Evolutionary conservation across 2,329 filamentous ascomycete species (phyloP), one percentile per base, ranked within the genome.

Genomic region (Aspergillus niger): DNA sequence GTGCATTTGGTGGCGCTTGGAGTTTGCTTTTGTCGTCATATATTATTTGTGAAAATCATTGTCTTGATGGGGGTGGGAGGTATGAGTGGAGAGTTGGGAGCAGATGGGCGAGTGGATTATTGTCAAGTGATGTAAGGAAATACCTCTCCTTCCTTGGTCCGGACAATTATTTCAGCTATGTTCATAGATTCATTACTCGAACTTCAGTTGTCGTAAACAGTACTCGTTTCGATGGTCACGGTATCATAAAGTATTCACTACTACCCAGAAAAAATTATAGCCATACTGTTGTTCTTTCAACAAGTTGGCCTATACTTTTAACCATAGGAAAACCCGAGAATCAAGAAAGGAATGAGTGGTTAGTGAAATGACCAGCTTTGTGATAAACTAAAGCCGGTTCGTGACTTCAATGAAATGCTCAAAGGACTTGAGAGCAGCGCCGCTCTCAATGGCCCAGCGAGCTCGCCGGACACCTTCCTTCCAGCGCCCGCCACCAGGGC

Each of bases 401-500:
- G 91, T 96, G 36, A 91, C 86, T 61, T 94, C 86, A 39, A 96
- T 92, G 79, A 97, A 98, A 22, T 83, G 82, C 59, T 88, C 82
- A 87, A 95, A 94, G 78, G 92, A 88, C 73, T 82, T 88, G 82
- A 91, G 88, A n/a, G 94, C 91, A 74, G 89, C 87, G 50, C 94
- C 92, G 74, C 91, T 97, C 77, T 88, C 86, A 51, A 99, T 85
- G 10, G 92, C 92, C 91, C 91, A 96, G 69, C 89, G 87, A 15
- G 95, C 95, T 73, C 92, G 85, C 69, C 94, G 83, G 13, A 97
- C 86, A 55, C 94, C 95, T 74, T 97, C 94, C 80, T 96, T 99
- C 95, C 95, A 99, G 70, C 94, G 85, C 59, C 91, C 86, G 13
- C 91, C 91, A 10, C 90, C 93, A 5, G 93, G 93, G 0, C 95